Conservation (phyloP, 768 basidiomycete species). For the Amanita inopinata region DNA sequence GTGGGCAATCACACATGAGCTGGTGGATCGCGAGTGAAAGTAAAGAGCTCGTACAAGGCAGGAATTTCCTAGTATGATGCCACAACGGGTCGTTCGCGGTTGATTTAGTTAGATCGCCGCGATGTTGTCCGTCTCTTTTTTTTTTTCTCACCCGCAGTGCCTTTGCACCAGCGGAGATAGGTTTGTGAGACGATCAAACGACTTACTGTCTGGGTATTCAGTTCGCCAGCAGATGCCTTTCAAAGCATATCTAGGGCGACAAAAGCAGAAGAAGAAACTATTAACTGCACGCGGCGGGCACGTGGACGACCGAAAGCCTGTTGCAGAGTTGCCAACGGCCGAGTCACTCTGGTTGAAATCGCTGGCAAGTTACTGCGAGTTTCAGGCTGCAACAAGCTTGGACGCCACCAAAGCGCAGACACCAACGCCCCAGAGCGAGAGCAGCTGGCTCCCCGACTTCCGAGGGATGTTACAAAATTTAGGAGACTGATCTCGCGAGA, state of each 20-base stretch:
- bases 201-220: background rate
- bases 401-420: too few relatives aligned
- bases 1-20: background rate
- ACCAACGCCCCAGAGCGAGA: too few relatives aligned
- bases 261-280: conserved; percentile 1
- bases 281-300: conserved; percentile 5
- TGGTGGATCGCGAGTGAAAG: background rate
- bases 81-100: background rate
- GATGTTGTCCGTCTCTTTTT: background rate
- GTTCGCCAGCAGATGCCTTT: background rate
- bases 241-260: conserved; percentile 4
- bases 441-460: too few relatives aligned
- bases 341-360: too few relatives aligned
- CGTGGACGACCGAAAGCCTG: conserved; percentile 3
- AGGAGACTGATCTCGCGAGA: too few relatives aligned
- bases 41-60: conserved; percentile 4
- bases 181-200: background rate
- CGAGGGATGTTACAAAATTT: too few relatives aligned
- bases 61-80: conserved; percentile 4
- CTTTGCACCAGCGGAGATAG: conserved; percentile 4
- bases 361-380: too few relatives aligned
- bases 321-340: background rate
- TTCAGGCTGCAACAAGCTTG: too few relatives aligned
- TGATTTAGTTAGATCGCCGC: conserved; percentile 9
- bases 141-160: background rate